Percentiles rank a stretch among this genome's conserved stretches.
Conservation (phyloP, 306 rosid species). For the Purshia tridentata region DNA sequence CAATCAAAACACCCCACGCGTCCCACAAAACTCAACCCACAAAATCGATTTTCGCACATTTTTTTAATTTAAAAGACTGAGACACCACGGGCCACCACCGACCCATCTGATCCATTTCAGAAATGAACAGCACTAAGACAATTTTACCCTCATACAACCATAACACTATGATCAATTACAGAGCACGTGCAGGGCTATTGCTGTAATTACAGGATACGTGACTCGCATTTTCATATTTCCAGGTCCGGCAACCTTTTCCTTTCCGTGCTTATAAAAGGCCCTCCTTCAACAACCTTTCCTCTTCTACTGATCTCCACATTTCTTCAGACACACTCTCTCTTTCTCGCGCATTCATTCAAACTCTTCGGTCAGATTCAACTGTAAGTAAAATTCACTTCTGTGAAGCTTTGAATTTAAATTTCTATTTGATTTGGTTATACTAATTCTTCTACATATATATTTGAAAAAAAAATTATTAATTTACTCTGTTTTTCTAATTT, state of each 20-base stretch:
- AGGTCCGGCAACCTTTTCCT: conserved; percentile 24
- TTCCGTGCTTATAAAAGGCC: conserved; percentile 26
- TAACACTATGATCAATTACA: background rate
- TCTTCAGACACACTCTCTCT: background rate
- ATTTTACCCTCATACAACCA: conserved; percentile 6
- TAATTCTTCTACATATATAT: background rate
- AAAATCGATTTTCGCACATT: conserved; percentile 26
- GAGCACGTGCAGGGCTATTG: conserved; percentile 36
- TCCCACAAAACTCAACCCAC: background rate
- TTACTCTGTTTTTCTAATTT: conserved; percentile 29
- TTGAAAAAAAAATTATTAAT: background rate
- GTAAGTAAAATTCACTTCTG: conserved; percentile 43
- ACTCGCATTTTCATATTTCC: too few species aligned
- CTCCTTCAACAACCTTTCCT: background rate
- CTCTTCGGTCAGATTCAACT: conserved; percentile 18
- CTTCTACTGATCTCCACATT: background rate
- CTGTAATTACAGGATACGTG: conserved; percentile 23
- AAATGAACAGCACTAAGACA: conserved; percentile 7
- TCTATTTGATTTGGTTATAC: background rate
- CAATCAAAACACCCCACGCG: conserved; percentile 2
- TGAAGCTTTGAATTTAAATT: conserved; percentile 1
- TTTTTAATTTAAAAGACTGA: background rate
- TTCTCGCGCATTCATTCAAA: conserved; percentile 27
- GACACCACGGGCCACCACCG: conserved; percentile 17
- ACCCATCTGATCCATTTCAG: conserved; percentile 31